These are phyloP conservation scores for Zelonia costaricensis DNA, from an alignment of 208 protist species.

Conservation along the genomic window DNA sequence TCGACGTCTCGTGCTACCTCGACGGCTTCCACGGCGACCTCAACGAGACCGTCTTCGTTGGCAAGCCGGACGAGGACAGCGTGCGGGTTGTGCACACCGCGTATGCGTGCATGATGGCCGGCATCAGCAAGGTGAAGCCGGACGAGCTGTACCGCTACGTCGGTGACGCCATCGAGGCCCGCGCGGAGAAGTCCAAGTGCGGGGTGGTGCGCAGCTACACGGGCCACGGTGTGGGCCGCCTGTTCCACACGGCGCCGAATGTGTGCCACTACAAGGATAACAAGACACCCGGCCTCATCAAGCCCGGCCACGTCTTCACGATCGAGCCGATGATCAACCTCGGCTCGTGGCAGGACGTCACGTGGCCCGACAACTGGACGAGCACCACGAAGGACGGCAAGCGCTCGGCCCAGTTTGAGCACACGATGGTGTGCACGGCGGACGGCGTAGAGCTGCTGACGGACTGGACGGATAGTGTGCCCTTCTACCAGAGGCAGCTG, in stretches of 20 bases:
- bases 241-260: constrained; percentile 94
- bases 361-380: constrained; percentile 98
- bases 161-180: constrained; percentile 84
- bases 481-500: constrained; percentile 89
- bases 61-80: constrained; percentile 72
- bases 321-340: constrained; percentile 99
- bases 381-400: constrained; percentile 94
- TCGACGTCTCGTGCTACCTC: constrained; percentile 97
- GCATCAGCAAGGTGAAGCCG: constrained; percentile 79
- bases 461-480: constrained; percentile 82
- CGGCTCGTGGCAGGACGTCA: constrained; percentile 89
- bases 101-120: constrained; percentile 83
- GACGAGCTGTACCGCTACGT: constrained; percentile 85
- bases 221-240: constrained; percentile 92
- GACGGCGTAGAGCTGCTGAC: constrained; percentile 89
- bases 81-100: constrained; percentile 82
- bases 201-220: constrained; percentile 88
- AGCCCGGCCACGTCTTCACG: constrained; percentile 96
- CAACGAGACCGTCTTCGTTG: constrained; percentile 94
- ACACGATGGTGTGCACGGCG: constrained; percentile 96
- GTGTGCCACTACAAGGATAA: constrained; percentile 94
- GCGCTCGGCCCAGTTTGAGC: constrained; percentile 98
- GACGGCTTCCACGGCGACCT: constrained; percentile 93
- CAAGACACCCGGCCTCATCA: constrained; percentile 91
- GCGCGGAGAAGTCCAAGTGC: constrained; percentile 64